These are phyloP conservation scores for Margaritispora aquatica DNA, from an alignment of 495 filamentous ascomycete genomes.

Conservation along the genomic window DNA sequence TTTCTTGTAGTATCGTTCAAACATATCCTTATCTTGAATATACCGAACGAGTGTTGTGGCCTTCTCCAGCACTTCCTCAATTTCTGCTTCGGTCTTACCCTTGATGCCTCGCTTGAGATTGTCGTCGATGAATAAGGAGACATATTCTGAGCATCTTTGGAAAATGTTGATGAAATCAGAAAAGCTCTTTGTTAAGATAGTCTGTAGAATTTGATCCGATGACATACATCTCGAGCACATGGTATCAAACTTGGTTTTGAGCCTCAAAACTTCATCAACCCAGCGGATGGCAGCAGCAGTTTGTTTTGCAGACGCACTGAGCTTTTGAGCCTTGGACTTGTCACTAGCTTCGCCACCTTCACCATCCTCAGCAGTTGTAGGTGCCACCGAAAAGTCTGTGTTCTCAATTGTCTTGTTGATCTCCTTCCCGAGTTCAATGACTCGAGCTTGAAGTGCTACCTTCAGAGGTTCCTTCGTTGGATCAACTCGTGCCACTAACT, in stretches of 20 bases:
- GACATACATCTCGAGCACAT: slow-evolving; percentile 65
- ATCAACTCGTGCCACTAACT: slow-evolving; percentile 74
- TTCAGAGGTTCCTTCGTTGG: slow-evolving; percentile 64
- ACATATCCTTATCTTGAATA: slow-evolving; percentile 87
- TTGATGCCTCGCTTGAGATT: slow-evolving; percentile 92
- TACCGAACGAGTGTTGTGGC: slow-evolving; percentile 83
- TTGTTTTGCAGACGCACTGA: slow-evolving; percentile 41
- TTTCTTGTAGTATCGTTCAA: slow-evolving; percentile 97
- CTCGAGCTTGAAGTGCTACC: slow-evolving; percentile 60
- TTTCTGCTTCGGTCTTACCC: slow-evolving; percentile 83
- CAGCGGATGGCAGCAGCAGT: slow-evolving; percentile 86
- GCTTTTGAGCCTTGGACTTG: slow-evolving; percentile 41
- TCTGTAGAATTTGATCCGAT: slow-evolving; percentile 71
- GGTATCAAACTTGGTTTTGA: slow-evolving; percentile 87
- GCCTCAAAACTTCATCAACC: slow-evolving; percentile 81
- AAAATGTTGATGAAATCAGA: slow-evolving; percentile 88
- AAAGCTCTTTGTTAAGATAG: slow-evolving; percentile 76
- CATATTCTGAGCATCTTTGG: slow-evolving; percentile 74
- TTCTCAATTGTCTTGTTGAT: slow-evolving; percentile 61
- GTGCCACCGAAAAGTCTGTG: slow-evolving; percentile 19
- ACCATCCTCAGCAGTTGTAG: slow-evolving; percentile 22
- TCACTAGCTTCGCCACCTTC: slow-evolving; percentile 35
- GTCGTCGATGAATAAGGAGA: slow-evolving; percentile 96
- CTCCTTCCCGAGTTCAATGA: slow-evolving; percentile 72
- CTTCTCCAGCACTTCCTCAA: slow-evolving; percentile 85